phyloP scores from a whole-genome alignment of 768 basidiomycete genomes.

The Mycena galericulata region DNA sequence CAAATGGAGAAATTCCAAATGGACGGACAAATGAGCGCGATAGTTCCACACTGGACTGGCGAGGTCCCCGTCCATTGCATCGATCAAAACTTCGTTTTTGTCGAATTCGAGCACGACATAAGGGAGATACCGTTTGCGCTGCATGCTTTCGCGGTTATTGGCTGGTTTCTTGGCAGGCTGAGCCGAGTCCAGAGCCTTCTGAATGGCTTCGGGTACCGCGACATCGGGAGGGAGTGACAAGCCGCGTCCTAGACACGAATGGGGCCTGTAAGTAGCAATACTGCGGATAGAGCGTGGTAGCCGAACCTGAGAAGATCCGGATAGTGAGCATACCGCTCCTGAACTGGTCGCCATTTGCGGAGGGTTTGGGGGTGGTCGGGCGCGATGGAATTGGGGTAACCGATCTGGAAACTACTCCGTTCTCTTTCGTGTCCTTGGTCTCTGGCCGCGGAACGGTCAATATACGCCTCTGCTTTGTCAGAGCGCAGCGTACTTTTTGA shows the following conservation, averaged over 20 bases:
- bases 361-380: slow-evolving; percentile 80
- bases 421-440: slow-evolving; percentile 77
- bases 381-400: slow-evolving; percentile 86
- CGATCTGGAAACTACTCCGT: slow-evolving; percentile 79
- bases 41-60: slow-evolving; percentile 94
- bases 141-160: slow-evolving; percentile 90
- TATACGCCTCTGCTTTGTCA: slow-evolving; percentile 15
- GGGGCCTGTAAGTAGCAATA: slow-evolving; percentile 3
- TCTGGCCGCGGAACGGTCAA: slow-evolving; percentile 51
- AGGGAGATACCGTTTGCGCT: slow-evolving; percentile 92
- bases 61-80: slow-evolving; percentile 96
- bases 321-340: slow-evolving; percentile 95
- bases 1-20: slow-evolving; percentile 2
- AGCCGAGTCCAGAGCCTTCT: slow-evolving; percentile 78
- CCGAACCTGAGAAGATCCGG: slow-evolving; percentile 90
- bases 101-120: slow-evolving; percentile 98
- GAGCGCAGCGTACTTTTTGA: slow-evolving; percentile 51
- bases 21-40: slow-evolving; percentile 90
- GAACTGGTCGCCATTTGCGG: slow-evolving; percentile 68
- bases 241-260: slow-evolving; percentile 70
- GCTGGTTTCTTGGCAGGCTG: slow-evolving; percentile 66
- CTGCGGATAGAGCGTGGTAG: slow-evolving; percentile 24
- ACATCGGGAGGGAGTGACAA: slow-evolving; percentile 84
- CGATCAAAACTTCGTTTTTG: slow-evolving; percentile 96
- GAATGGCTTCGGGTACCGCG: slow-evolving; percentile 85